Base-by-base conservation (phyloP, 1,139 yeast genomes). In the Magnusiomyces paraingens region DNA sequence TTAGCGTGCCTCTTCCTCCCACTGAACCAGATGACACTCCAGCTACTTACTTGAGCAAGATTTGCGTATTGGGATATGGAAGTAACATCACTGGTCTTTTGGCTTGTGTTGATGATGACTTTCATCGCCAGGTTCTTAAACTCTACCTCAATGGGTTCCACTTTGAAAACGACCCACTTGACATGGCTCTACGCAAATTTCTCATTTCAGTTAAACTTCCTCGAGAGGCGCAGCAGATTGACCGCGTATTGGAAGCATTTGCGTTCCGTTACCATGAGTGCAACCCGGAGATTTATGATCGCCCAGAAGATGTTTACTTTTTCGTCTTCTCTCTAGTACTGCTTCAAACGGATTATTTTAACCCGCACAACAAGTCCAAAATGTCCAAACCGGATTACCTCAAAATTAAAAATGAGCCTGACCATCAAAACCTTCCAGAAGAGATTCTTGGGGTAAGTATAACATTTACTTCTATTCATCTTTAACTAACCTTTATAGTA, bases 201-300 rank as follows among this genome's bases (percentile, higher is more conserved):
- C 66, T 84, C 46, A 73, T 81, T 70, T 69, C 74, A 50, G 75
- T 80, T 51, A 79, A 79, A 53, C 67, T 84, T 26, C 90, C 91
- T 0, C 76, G 73, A 58, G 91, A 84, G 64, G 73, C 87, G 0
- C 90, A 84, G 64, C 89, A 84, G 62, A 84, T 84, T 53, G 90
- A 84, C 62, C 72, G 88, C 49, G 75, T 82, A 2, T 67, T 84
- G 48, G 78, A 77, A 52, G 75, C 76, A 29, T 83, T 84, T 66
- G 77, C 84, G 6, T 64, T 64, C 35, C 72, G 77, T 18, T 84
- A 75, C 62, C 69, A 72, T 53, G 66, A 69, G 50, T 71, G 74
- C 54, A 76, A 78, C 57, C 71, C 72, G 0, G 62, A 62, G 3
- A 55, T 73, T 2, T 76, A 71, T 46, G 53, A 63, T 52, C 68